phyloP scores from a whole-genome alignment of 352 stramenopile species.

The Phytophthora hybrid region DNA sequence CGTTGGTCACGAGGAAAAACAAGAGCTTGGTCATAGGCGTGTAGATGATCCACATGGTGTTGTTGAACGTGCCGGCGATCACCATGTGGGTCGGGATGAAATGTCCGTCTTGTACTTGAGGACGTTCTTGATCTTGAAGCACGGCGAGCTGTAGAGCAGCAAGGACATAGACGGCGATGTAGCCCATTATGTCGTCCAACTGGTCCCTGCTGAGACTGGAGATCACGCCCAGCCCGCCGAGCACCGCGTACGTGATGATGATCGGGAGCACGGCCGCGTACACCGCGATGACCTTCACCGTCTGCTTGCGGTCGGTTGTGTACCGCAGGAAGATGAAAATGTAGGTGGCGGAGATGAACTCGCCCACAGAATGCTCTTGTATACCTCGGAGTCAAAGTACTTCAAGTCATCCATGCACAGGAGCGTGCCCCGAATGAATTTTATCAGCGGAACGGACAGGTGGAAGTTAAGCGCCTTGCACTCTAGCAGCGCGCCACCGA shows the following conservation, averaged over 20 bases:
- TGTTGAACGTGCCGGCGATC: slow-evolving; percentile 58
- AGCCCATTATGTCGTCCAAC: slow-evolving; percentile 47
- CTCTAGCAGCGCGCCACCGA: slow-evolving; percentile 83
- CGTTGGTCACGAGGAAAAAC: slow-evolving; percentile 70
- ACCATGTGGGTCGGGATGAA: slow-evolving; percentile 72
- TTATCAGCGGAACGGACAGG: slow-evolving; percentile 96
- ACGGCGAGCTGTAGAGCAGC: slow-evolving; percentile 65
- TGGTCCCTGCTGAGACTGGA: slow-evolving; percentile 38
- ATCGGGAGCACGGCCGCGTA: slow-evolving; percentile 36
- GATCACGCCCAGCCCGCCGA: slow-evolving; percentile 36
- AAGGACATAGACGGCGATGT: slow-evolving; percentile 41
- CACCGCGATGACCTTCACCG: slow-evolving; percentile 29
- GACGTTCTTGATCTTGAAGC: slow-evolving; percentile 58
- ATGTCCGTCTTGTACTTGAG: slow-evolving; percentile 55
- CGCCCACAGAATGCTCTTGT: slow-evolving; percentile 65
- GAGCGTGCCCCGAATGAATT: slow-evolving; percentile 96
- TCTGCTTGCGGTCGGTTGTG: slow-evolving; percentile 32
- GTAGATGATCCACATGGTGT: slow-evolving; percentile 65
- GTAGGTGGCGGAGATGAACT: slow-evolving; percentile 27
- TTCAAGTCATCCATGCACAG: slow-evolving; percentile 95
- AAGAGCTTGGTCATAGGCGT: slow-evolving; percentile 43
- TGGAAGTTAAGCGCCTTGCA: slow-evolving; percentile 95
- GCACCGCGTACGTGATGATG: slow-evolving; percentile 53
- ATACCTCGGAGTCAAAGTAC: slow-evolving; percentile 70
- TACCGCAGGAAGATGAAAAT: slow-evolving; percentile 40